These are phyloP conservation scores for Niveomyces coronatus DNA, from an alignment of 2,329 filamentous ascomycete species.

Conservation along the genomic window DNA sequence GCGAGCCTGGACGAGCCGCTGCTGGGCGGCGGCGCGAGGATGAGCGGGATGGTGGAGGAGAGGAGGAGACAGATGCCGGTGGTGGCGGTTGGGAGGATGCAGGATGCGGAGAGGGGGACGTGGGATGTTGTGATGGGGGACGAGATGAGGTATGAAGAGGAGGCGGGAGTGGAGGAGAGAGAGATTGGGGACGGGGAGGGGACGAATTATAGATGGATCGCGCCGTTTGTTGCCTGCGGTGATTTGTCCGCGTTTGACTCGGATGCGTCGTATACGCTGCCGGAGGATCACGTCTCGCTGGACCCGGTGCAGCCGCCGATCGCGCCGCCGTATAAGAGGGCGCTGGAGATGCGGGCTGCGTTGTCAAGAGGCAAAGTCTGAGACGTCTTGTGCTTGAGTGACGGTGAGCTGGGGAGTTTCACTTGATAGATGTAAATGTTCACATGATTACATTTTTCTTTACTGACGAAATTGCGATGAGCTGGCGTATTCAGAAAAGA, in stretches of 20 bases:
- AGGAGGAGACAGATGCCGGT: conserved; percentile 30
- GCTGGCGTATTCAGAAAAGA: no score
- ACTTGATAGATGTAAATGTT: no score
- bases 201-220: conserved; percentile 63
- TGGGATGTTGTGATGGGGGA: conserved; percentile 28
- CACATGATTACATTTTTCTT: no score
- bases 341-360: conserved; percentile 57
- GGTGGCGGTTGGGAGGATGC: conserved; percentile 31
- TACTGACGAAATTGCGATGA: no score
- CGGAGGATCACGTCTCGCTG: conserved; percentile 74
- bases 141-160: conserved; percentile 41
- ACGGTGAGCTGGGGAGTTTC: no score
- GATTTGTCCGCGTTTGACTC: conserved; percentile 92
- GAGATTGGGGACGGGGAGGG: conserved; percentile 15
- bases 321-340: conserved; percentile 86
- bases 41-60: conserved; percentile 40
- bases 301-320: conserved; percentile 94
- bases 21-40: conserved; percentile 52
- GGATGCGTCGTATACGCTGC: conserved; percentile 85
- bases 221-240: conserved; percentile 93
- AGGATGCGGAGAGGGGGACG: conserved; percentile 33
- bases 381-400: no score
- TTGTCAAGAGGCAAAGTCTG: conserved; percentile 23
- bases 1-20: conserved; percentile 65
- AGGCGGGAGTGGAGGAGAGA: conserved; percentile 15